phyloP scores from a whole-genome alignment of 2,329 filamentous ascomycete genomes.

The Fonsecaea monophora region DNA sequence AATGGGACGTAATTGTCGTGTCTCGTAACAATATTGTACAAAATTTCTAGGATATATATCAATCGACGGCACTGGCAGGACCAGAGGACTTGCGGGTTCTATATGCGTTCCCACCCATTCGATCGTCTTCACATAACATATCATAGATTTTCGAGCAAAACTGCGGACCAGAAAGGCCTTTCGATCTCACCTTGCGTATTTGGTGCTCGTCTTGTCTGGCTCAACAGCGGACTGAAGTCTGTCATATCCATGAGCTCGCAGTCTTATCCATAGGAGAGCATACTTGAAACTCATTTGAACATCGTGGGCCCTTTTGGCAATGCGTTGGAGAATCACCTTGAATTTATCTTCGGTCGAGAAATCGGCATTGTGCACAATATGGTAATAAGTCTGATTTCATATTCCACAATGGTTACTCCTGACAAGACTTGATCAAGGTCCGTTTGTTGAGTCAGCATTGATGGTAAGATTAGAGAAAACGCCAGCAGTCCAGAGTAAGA shows the following conservation, averaged over 20 bases:
- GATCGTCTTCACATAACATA: no score
- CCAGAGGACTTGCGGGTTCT: no score
- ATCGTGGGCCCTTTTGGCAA: constrained; percentile 25
- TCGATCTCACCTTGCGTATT: neutral
- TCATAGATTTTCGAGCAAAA: neutral
- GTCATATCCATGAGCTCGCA: constrained; percentile 3
- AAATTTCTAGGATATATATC: no score
- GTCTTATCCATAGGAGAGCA: constrained; percentile 8
- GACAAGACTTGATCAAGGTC: constrained; percentile 25
- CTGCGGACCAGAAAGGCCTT: neutral
- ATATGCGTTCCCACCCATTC: no score
- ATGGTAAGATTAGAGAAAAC: constrained; percentile 34
- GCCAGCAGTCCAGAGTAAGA: constrained; percentile 25
- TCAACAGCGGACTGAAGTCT: neutral
- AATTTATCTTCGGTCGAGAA: constrained; percentile 19
- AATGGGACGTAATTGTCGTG: no score
- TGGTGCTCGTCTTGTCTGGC: neutral
- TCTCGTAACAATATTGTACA: no score
- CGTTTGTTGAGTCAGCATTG: constrained; percentile 21
- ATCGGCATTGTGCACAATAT: constrained; percentile 1
- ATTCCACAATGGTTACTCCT: constrained; percentile 31
- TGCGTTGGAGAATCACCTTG: constrained; percentile 17
- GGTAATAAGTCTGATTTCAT: constrained; percentile 32
- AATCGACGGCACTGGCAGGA: no score
- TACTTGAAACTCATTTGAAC: constrained; percentile 35